A percentile compares a stretch with the other conserved stretches of the same genome.
phyloP scores from a whole-genome alignment of 306 rosid genomes.

The Lathyrus oleraceus region DNA sequence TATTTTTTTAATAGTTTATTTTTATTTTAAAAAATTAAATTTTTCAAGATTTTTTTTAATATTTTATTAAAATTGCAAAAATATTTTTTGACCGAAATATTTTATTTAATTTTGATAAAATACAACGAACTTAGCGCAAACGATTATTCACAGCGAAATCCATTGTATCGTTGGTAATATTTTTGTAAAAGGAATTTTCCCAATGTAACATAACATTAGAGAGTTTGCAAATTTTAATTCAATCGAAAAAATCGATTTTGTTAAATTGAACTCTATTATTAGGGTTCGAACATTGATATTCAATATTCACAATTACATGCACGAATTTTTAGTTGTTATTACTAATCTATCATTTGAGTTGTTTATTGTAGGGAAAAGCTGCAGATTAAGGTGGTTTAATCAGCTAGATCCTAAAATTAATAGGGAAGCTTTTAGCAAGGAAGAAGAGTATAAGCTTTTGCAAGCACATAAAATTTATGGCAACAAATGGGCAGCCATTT shows the following conservation, averaged over 20 bases:
- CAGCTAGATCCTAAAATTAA: constrained; percentile 81
- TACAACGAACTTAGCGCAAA: background rate
- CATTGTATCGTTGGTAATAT: too few species aligned
- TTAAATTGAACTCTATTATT: too few species aligned
- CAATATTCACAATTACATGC: too few species aligned
- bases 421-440: constrained; percentile 53
- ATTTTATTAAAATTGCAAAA: background rate
- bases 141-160: background rate
- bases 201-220: too few species aligned
- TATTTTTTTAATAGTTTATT: background rate
- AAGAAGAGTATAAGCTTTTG: constrained; percentile 68
- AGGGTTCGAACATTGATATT: too few species aligned
- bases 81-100: background rate
- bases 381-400: constrained; percentile 89
- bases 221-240: too few species aligned
- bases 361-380: constrained; percentile 64
- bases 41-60: background rate
- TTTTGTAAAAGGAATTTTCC: too few species aligned
- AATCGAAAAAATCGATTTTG: too few species aligned
- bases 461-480: constrained; percentile 64
- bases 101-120: background rate
- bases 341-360: background rate
- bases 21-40: background rate
- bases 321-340: too few species aligned
- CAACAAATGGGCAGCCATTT: constrained; percentile 83